These are phyloP conservation scores for Jatropha podagrica DNA, from an alignment of 441 rosid species.

Conservation along the genomic window DNA sequence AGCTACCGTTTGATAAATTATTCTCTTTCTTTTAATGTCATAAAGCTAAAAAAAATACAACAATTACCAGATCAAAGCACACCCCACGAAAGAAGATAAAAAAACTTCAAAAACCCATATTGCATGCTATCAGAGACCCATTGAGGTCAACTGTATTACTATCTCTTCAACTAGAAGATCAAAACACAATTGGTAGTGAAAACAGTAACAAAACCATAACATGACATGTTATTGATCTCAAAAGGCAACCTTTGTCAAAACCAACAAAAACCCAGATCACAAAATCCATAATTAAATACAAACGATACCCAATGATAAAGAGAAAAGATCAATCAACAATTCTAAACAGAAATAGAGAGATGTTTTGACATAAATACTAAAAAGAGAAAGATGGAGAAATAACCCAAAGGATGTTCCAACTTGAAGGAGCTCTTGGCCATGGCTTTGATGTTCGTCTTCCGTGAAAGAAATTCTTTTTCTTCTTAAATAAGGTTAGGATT, in stretches of 20 bases:
- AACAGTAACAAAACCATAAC: neutral
- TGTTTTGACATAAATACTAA: neutral
- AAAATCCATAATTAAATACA: neutral
- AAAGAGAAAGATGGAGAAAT: neutral
- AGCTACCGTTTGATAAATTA: neutral
- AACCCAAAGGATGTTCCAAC: constrained; percentile 65
- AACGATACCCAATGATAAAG: neutral
- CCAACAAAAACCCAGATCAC: neutral
- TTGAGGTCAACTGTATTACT: neutral
- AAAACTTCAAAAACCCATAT: neutral
- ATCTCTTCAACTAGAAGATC: neutral
- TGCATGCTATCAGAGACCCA: neutral
- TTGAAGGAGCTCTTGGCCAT: constrained; percentile 67
- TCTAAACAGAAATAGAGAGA: neutral
- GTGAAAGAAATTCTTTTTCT: neutral
- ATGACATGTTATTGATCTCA: neutral
- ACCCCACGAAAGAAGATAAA: neutral
- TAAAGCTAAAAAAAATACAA: neutral
- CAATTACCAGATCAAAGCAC: constrained; percentile 6
- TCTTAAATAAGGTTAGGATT: neutral
- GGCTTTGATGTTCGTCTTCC: constrained; percentile 1
- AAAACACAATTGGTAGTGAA: neutral
- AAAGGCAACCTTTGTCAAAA: neutral
- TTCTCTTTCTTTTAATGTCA: neutral
- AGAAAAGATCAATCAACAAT: neutral